phyloP scores from a whole-genome alignment of 1,139 yeast species.

The Saccharomyces hybrid region DNA sequence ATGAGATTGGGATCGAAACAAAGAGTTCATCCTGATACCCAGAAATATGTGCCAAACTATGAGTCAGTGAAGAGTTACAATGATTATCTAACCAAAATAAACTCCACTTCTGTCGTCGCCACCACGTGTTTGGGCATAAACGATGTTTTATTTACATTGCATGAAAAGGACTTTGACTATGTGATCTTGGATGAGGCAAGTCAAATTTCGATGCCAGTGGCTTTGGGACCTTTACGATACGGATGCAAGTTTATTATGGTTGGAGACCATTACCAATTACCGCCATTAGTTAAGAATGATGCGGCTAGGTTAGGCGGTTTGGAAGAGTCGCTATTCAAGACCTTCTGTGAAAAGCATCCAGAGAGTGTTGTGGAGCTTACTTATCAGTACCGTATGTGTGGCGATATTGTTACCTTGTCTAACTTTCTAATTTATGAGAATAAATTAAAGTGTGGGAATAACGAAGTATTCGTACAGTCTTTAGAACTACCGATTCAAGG shows the following conservation, averaged over 20 bases:
- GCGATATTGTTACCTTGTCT: constrained; percentile 76
- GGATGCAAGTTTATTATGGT: constrained; percentile 78
- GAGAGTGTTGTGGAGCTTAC: constrained; percentile 63
- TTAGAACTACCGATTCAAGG: constrained; percentile 39
- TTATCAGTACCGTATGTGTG: constrained; percentile 87
- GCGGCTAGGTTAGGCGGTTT: constrained; percentile 53
- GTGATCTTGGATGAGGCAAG: constrained; percentile 97
- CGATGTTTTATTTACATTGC: constrained; percentile 44
- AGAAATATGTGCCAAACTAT: constrained; percentile 43
- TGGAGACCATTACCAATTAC: constrained; percentile 90
- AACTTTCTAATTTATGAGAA: constrained; percentile 74
- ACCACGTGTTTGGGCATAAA: constrained; percentile 77
- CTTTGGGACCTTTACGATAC: constrained; percentile 76
- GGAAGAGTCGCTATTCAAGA: constrained; percentile 69
- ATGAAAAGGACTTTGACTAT: constrained; percentile 64
- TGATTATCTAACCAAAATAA: constrained; percentile 40
- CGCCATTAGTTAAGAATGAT: constrained; percentile 68
- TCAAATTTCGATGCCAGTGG: constrained; percentile 84
- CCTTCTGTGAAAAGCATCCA: constrained; percentile 65
- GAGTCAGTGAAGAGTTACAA: constrained; percentile 37
- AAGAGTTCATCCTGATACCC: constrained; percentile 57
- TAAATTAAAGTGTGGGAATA: constrained; percentile 65
- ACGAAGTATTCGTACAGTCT: constrained; percentile 49
- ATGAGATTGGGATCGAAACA: constrained; percentile 50
- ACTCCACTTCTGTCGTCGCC: constrained; percentile 70